phyloP scores from a whole-genome alignment of 768 basidiomycete species.

The Hygrophorus pudorinus region DNA sequence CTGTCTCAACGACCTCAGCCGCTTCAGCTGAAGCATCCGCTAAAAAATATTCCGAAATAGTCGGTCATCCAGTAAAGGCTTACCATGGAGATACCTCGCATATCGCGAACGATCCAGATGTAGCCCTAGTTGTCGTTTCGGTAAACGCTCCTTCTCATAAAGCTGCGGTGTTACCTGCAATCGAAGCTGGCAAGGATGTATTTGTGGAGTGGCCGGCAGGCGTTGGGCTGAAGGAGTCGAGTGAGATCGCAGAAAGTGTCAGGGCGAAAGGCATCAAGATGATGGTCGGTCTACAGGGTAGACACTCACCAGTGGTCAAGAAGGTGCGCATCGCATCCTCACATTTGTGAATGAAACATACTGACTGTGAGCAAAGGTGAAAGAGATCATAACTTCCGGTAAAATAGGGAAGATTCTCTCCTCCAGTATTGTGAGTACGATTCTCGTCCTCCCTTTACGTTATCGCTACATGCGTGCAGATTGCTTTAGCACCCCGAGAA shows the following conservation, averaged over 20 bases:
- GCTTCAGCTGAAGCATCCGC: conserved; percentile 22
- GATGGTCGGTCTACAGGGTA: conserved; percentile 26
- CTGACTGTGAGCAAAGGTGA: conserved; percentile 14
- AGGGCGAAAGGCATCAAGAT: conserved; percentile 19
- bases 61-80: conserved; percentile 20
- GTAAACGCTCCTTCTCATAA: conserved; percentile 25
- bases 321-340: conserved; percentile 17
- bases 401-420: conserved; percentile 22
- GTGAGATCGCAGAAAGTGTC: conserved; percentile 23
- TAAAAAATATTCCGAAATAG: conserved; percentile 17
- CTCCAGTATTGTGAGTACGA: conserved; percentile 14
- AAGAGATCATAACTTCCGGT: conserved; percentile 20
- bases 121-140: conserved; percentile 26
- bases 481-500: conserved; percentile 6
- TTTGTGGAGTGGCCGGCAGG: conserved; percentile 34
- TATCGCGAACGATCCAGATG: conserved; percentile 24
- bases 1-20: conserved; percentile 24
- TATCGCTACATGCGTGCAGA: conserved; percentile 1
- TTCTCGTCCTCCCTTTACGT: background rate
- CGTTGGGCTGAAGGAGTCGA: conserved; percentile 19
- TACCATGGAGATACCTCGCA: conserved; percentile 21
- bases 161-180: conserved; percentile 19
- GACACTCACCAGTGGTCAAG: conserved; percentile 16
- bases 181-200: conserved; percentile 27
- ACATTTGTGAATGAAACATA: background rate